Evolutionary conservation across 2,329 filamentous ascomycete species (phyloP), one percentile per base, ranked within the genome.

Genomic region (Cladosporium cucumerinum): DNA sequence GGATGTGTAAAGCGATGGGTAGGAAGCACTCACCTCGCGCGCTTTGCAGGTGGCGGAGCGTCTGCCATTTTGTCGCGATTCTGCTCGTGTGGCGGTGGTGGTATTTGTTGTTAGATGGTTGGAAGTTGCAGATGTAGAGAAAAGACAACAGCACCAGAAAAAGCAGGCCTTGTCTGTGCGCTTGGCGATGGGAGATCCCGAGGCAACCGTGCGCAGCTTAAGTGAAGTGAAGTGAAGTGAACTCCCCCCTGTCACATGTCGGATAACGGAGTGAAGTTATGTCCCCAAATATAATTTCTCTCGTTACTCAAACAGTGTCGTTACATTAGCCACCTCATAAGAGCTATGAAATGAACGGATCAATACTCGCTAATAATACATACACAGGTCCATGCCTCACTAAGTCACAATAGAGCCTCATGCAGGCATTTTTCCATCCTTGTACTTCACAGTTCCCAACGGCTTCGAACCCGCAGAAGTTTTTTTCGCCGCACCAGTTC

Each of bases 391-490:
- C 11, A 49, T 32, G 25, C 21, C 21, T 34, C 32, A 32, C 12
- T 11, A 10, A 32, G 30, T 32, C 30, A 25, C 26, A 60, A 46
- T 12, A 32, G 2, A 28, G 6, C 51, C 54, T 62, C 49, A 62
- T 14, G 52, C 52, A 28, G 60, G 60, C 32, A 62, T 66, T 58
- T 65, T 70, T 16, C 70, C 69, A 57, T 68, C 65, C 26, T 66
- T 66, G 66, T 73, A 72, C 66, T 74, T 72, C 62, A 69, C 69
- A 34, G 68, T 72, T 16, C 70, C 72, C n/a, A 73, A 34, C 1
- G 71, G 71, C 57, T 66, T 73, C 48, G 68, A 68, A 6, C 68
- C 67, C 21, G 69, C 48, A 49, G 58, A 51, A 34, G 39, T 57
- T 23, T 57, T 60, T 55, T 67, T 61, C 32, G 55, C 48, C 14